Evolutionary conservation across 2,329 filamentous ascomycete genomes (phyloP), one percentile per base, ranked within the genome.

Genomic region (Biscogniauxia marginata): DNA sequence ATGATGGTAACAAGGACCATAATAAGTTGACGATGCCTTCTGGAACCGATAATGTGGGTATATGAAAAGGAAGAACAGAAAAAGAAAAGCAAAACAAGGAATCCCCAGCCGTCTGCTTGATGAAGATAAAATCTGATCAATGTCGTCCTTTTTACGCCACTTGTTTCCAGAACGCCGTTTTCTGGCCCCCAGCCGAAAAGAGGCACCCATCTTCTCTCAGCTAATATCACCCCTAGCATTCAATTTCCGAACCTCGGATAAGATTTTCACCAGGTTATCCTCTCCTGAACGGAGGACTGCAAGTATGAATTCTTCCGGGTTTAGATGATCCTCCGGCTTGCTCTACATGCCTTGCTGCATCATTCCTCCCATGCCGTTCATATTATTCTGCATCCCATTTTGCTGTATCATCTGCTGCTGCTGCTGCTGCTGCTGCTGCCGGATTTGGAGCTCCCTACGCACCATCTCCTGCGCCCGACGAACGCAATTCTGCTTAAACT

Each of bases 301-400:
- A 3, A 16, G 7, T 6, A 16, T n/a, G 11, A 5, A 39, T 16
- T n/a, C 6, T 47, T 34, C 9, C 24, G 24, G 18, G 7, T 5
- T 16, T 18, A 39, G 30, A 34, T 49, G 44, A 18, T 30, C 3
- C 11, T 18, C 24, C 13, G 3, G 11, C 49, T 34, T 46, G 20
- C 51, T 44, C 34, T 63, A 62, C 62, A 68, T 65, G 25, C 66
- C 61, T 25, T 65, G 61, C 11, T 54, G 61, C 63, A 84, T 83
- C 57, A 22, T 77, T 75, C 52, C 78, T 55, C 61, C 75, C 76
- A 84, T 82, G 6, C 30, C 30, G 9, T 39, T 39, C 30, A 39
- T 39, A 9, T n/a, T n/a, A n/a, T 77, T 77, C 56, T 82, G 78
- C 74, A 83, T 78, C 25, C 73, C 71, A 50, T 71, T 71, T 61